Conservation (phyloP, 163 green algal genomes). For the Volvox carteri region DNA sequence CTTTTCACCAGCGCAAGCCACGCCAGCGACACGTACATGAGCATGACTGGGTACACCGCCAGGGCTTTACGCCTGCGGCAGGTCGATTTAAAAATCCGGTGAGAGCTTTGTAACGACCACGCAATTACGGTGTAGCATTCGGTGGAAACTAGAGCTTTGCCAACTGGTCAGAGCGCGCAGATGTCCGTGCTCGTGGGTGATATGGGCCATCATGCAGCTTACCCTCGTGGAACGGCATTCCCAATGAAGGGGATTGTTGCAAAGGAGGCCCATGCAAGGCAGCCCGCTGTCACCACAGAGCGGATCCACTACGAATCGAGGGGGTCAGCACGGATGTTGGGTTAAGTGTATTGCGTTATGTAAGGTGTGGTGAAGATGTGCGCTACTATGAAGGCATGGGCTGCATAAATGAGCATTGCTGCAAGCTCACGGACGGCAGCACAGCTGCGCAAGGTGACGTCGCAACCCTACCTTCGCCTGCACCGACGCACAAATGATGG, state of each 20-base stretch:
- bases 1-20: conserved; percentile 92
- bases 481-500: conserved; percentile 76
- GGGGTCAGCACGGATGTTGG: neutral
- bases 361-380: neutral
- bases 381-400: too few species aligned
- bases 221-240: conserved; percentile 75
- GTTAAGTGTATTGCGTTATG: neutral
- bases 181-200: too few species aligned
- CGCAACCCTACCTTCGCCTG: conserved; percentile 47
- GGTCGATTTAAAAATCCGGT: neutral
- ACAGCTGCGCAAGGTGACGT: neutral
- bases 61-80: conserved; percentile 80
- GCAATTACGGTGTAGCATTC: too few species aligned
- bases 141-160: too few species aligned
- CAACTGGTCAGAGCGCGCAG: too few species aligned
- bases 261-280: conserved; percentile 86
- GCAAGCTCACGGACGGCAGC: neutral
- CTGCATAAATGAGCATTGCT: too few species aligned
- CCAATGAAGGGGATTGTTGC: conserved; percentile 95
- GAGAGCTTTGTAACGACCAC: too few species aligned
- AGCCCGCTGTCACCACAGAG: conserved; percentile 77
- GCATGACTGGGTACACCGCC: conserved; percentile 95
- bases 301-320: conserved; percentile 60
- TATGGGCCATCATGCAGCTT: neutral
- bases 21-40: conserved; percentile 93